These are phyloP conservation scores for Nicotiana undulata DNA, from an alignment of 257 asterid genomes.

Conservation along the genomic window DNA sequence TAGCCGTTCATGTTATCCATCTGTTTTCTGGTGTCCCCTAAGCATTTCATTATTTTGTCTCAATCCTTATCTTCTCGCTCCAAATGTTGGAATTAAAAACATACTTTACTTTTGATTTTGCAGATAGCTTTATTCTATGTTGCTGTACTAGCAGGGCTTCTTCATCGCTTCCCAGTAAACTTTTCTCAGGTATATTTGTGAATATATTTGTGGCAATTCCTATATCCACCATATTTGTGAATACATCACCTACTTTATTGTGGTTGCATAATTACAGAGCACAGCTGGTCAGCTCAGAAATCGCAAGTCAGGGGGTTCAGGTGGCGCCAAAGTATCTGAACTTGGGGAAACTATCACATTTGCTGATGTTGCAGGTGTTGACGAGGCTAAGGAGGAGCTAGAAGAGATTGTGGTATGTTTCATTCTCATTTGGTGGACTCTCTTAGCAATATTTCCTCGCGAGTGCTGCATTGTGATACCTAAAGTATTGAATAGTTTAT, in stretches of 20 bases:
- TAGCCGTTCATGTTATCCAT: neutral
- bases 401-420: constrained; percentile 93
- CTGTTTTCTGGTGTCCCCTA: neutral
- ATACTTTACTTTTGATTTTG: constrained; percentile 19
- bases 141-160: constrained; percentile 91
- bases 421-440: constrained; percentile 1
- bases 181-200: constrained; percentile 69
- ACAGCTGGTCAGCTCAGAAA: constrained; percentile 85
- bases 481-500: neutral
- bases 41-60: neutral
- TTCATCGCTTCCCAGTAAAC: constrained; percentile 85
- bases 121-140: constrained; percentile 87
- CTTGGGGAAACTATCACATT: constrained; percentile 77
- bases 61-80: neutral
- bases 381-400: constrained; percentile 98
- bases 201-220: neutral
- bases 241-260: neutral
- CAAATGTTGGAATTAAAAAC: neutral
- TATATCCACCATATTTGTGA: neutral
- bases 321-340: constrained; percentile 69
- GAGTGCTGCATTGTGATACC: constrained; percentile 1
- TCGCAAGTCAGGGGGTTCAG: constrained; percentile 76
- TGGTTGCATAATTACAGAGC: constrained; percentile 33
- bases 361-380: constrained; percentile 99
- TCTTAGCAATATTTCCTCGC: neutral